phyloP scores from a whole-genome alignment of 2,329 filamentous ascomycete species.

The Talaromyces marneffei region DNA sequence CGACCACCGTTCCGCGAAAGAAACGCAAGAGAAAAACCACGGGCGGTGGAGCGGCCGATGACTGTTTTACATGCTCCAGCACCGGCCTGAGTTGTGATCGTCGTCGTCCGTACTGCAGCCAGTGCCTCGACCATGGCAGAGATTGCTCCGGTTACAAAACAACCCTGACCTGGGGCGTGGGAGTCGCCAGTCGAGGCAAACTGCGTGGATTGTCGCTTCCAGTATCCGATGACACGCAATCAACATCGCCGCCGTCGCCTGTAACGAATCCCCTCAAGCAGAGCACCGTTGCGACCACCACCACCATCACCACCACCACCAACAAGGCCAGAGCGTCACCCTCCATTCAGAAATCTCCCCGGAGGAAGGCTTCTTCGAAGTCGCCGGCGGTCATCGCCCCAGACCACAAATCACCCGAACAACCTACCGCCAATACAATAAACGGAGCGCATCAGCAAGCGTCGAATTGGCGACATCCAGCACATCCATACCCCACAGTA shows the following conservation, averaged over 20 bases:
- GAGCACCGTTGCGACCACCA: background rate
- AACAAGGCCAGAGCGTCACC: background rate
- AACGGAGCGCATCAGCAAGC: background rate
- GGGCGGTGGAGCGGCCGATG: constrained; percentile 82
- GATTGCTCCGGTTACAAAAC: constrained; percentile 97
- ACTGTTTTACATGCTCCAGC: constrained; percentile 91
- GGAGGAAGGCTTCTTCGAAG: background rate
- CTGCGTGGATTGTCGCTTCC: constrained; percentile 78
- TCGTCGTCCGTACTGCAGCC: constrained; percentile 87
- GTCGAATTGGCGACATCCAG: background rate
- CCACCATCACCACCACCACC: background rate
- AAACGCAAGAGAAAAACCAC: constrained; percentile 75
- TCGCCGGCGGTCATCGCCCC: background rate
- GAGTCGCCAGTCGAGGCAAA: constrained; percentile 92
- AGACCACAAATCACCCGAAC: background rate
- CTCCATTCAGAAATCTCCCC: background rate
- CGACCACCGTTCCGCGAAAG: constrained; percentile 47
- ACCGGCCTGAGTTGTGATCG: constrained; percentile 81
- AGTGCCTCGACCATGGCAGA: constrained; percentile 84
- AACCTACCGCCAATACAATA: background rate
- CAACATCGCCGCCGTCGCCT: background rate
- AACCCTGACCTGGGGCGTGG: constrained; percentile 91
- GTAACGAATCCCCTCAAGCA: constrained; percentile 9
- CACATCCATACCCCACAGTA: background rate
- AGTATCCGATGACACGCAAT: constrained; percentile 43